Base-by-base conservation (phyloP, 2,329 filamentous ascomycete genomes). In the Stenocarpella maydis region DNA sequence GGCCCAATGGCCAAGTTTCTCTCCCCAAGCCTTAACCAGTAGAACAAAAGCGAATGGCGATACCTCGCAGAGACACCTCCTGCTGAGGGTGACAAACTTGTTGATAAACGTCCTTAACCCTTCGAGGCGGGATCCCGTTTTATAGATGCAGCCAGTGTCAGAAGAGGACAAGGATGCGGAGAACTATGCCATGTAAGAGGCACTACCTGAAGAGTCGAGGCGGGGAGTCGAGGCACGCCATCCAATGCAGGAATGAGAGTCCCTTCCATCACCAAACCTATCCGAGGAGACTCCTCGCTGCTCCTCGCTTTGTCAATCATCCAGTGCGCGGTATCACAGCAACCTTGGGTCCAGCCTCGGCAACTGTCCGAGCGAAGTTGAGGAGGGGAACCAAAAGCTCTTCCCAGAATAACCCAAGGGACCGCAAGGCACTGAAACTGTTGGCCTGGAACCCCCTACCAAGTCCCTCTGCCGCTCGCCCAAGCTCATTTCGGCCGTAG, bases 401-500 rank as follows among this genome's bases (percentile, higher is more conserved):
- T 49, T 21, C 41, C 37, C 58, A 24, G 21, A 49, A 37, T 15
- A 3, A 49, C 24, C 14, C 19, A 47, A 19, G 41, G 21, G 8
- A 26, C 24, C 3, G 9, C 21, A 43, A 15, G 14, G 3, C 28
- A 15, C n/a, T 17, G 28, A 8, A 24, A 24, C n/a, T 24, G 14
- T 1, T 37, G 14, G 28, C 41, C 43, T 26, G 14, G 12, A 49
- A 45, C n/a, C n/a, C n/a, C 8, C 19, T 43, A 17, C 7, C 14
- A 6, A 24, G 14, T 28, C 12, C 28, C 14, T 24, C 6, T 3
- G 12, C 7, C 58, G 28, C 28, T 49, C 58, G 3, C 7, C 3
- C n/a, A 7, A 49, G n/a, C 37, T 71, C 67, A 75, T 67, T 69
- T 71, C 70, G 83, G 65, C 54, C 71, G 37, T 10, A 61, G 28